Conservation (phyloP, 2,329 filamentous ascomycete genomes). For the Pseudogymnoascus sp. region DNA sequence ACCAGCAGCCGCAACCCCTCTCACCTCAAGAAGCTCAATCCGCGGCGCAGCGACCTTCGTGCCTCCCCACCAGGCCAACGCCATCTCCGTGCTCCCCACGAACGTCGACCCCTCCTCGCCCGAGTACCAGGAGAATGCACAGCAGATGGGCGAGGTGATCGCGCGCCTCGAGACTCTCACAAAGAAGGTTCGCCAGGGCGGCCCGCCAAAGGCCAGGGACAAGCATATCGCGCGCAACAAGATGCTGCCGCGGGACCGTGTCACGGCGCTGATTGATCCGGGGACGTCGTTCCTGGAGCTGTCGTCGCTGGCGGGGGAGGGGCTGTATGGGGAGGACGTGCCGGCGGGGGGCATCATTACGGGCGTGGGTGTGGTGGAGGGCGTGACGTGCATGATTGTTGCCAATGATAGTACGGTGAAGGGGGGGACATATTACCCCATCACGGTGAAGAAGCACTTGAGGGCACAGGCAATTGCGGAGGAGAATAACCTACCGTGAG, state of each 20-base stretch:
- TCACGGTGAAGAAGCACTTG: slow-evolving; percentile 96
- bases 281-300: slow-evolving; percentile 88
- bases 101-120: slow-evolving; percentile 67
- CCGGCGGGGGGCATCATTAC: slow-evolving; percentile 89
- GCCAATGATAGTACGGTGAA: slow-evolving; percentile 97
- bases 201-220: slow-evolving; percentile 70
- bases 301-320: slow-evolving; percentile 82
- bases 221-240: slow-evolving; percentile 85
- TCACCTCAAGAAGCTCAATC: slow-evolving; percentile 10
- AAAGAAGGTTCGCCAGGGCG: slow-evolving; percentile 63
- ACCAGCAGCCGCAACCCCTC: slow-evolving; percentile 19
- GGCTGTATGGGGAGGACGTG: slow-evolving; percentile 82
- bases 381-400: slow-evolving; percentile 85
- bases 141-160: slow-evolving; percentile 68
- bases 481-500: slow-evolving; percentile 69
- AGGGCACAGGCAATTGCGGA: slow-evolving; percentile 84
- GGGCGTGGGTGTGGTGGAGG: slow-evolving; percentile 81
- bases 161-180: slow-evolving; percentile 62
- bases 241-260: slow-evolving; percentile 86
- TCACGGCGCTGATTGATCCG: slow-evolving; percentile 79
- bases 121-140: slow-evolving; percentile 73
- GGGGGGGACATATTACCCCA: slow-evolving; percentile 92
- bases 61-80: slow-evolving; percentile 69
- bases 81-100: slow-evolving; percentile 72
- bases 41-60: slow-evolving; percentile 63